phyloP scores from a whole-genome alignment of 129 eudicot genomes.

The Flaveria sonorensis region DNA sequence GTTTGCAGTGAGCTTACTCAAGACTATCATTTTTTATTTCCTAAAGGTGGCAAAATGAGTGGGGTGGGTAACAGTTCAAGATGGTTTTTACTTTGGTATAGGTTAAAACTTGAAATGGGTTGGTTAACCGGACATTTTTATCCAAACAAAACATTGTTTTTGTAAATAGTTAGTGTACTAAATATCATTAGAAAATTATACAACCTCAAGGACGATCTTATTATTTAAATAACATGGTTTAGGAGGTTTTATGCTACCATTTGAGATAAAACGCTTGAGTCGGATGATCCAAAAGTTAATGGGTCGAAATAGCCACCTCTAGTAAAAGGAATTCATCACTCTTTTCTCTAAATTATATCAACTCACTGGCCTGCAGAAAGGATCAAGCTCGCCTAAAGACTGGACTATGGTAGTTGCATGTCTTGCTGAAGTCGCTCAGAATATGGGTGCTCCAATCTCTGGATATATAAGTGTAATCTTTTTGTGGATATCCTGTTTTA shows the following conservation, averaged over 20 bases:
- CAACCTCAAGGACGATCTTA: neutral
- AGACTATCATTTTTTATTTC: neutral
- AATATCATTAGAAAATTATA: neutral
- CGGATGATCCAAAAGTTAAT: neutral
- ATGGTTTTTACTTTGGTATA: neutral
- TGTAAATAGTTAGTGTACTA: neutral
- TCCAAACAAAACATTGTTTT: no score
- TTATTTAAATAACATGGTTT: neutral
- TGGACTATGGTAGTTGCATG: constrained; percentile 97
- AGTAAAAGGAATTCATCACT: neutral
- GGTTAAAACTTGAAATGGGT: neutral
- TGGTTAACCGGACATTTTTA: neutral
- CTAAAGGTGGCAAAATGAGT: neutral
- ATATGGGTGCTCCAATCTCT: constrained; percentile 86
- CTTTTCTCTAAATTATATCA: constrained; percentile 22
- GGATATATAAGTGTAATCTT: constrained; percentile 69
- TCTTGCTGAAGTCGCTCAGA: constrained; percentile 93
- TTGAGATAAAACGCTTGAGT: neutral
- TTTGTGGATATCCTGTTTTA: neutral
- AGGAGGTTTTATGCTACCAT: neutral
- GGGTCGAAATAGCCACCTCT: neutral
- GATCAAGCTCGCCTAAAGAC: constrained; percentile 85
- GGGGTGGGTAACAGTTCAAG: neutral
- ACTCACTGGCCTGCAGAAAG: constrained; percentile 55
- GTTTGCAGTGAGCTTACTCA: constrained; percentile 61